Evolutionary conservation across 345 rosid species (phyloP), one percentile per base, ranked within the genome.

Genomic region (Linum usitatissimum): DNA sequence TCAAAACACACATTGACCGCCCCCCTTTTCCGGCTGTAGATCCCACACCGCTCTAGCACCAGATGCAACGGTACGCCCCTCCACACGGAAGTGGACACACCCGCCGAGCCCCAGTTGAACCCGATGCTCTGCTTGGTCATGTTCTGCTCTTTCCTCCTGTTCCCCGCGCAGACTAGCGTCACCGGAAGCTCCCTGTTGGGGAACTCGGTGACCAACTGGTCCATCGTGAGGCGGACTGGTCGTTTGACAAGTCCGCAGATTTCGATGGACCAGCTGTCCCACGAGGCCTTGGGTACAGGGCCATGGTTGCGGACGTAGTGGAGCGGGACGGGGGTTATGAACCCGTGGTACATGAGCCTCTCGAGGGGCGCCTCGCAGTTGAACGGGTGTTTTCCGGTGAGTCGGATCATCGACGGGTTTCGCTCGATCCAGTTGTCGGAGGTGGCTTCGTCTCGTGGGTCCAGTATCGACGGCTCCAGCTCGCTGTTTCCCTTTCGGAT

Each of bases 281-380:
- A 93, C 0, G 75, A 57, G 8, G 76, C 81, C 68, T 67, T 82
- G 0, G 99, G 99, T 30, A 90, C 96, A 0, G 82, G 9, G 3
- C 96, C 97, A 65, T 87, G 99, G 80, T 93, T 93, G 12, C 97
- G 91, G 48, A 93, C 97, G 76, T 87, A 93, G 67, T 93, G 97
- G 70, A 93, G 94, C 1, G 96, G 91, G 5, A 81, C 90, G 2
- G 97, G 97, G 39, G 99, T 89, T 66, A 93, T 87, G 81, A 93
- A 93, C 1, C 99, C 96, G 66, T 90, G 94, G 73, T 84, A 90
- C 96, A 90, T 87, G 59, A 93, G 97, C 39, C 87, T 80, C 69
- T 70, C 68, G 30, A 93, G 63, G 4, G 97, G 96, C 0, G 99
- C 65, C 63, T 90, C 99, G 0, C 84, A 77, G 85, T 93, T 93